Conservation (phyloP, 2,329 filamentous ascomycete species). For the Pseudogymnoascus sp. region DNA sequence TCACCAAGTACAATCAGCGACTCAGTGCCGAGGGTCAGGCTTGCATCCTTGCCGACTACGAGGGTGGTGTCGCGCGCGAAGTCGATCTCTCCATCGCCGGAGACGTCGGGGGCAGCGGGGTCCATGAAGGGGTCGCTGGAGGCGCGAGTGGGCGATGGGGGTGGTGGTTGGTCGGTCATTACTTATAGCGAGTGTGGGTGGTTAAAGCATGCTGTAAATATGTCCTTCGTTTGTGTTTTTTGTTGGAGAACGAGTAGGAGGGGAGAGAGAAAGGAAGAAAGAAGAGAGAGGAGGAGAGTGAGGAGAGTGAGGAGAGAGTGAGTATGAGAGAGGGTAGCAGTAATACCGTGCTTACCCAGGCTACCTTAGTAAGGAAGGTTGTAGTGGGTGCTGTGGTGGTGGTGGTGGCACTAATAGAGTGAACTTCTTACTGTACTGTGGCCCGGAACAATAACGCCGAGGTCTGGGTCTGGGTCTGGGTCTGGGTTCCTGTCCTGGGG, state of each 20-base stretch:
- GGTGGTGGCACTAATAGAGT: background rate
- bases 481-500: background rate
- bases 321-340: background rate
- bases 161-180: constrained; percentile 1
- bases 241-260: constrained; percentile 1
- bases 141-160: background rate
- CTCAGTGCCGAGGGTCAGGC: constrained; percentile 51
- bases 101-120: constrained; percentile 25
- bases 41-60: constrained; percentile 47
- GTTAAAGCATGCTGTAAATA: constrained; percentile 2
- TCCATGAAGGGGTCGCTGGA: constrained; percentile 31
- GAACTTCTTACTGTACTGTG: background rate
- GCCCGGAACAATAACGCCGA: constrained; percentile 2
- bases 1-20: constrained; percentile 50
- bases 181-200: constrained; percentile 2
- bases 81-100: constrained; percentile 25
- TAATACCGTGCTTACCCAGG: background rate
- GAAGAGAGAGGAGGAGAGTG: background rate
- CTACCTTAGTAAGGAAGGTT: constrained; percentile 1
- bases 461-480: background rate
- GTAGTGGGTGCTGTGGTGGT: background rate
- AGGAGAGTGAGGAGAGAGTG: background rate
- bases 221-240: background rate
- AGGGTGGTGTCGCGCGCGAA: constrained; percentile 38
- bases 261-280: background rate